Evolutionary conservation across 257 asterid genomes (phyloP), one percentile per base, ranked within the genome.

Genomic region (Solanum stenotomum): DNA sequence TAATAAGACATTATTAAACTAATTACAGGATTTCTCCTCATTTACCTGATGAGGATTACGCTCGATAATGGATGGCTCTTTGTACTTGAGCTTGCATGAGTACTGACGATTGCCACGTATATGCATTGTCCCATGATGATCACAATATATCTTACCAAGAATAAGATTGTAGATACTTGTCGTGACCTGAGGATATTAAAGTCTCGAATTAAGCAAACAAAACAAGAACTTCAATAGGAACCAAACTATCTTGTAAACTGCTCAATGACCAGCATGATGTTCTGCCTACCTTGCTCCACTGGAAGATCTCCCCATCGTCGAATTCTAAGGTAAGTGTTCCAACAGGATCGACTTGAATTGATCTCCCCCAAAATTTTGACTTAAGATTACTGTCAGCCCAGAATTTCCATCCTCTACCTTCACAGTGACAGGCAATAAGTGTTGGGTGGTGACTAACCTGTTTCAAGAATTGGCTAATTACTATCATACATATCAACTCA

Each of bases 361-460:
- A 95, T 92, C 97, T 91, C 72, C 99, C 99, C 98, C 99, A 95
- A 90, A 96, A 96, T 90, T 95, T 96, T 59, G 99, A 95, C 90
- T 95, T 96, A 84, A 96, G 92, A 91, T 96, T 95, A 85, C 97
- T 95, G 88, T 96, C 98, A 77, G 96, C 94, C 98, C 97, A 96
- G 93, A 96, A 94, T 91, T 93, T 95, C 99, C 99, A 96, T 85
- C 98, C 99, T 91, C 91, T 92, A 89, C 99, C 99, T 91, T 95
- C 98, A 91, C 98, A 94, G 92, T 96, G 99, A 89, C 98, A 95
- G 90, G 99, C 99, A 93, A 96, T 94, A 90, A 95, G 92, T 37
- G 99, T 96, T 42, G 99, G 99, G 91, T 96, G 99, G 94, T 96
- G 99, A 91, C 98, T 95, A 77, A 96, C 99, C 99, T 96, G 93